phyloP scores from a whole-genome alignment of 768 basidiomycete species.

The Boletus rubroflammeus region DNA sequence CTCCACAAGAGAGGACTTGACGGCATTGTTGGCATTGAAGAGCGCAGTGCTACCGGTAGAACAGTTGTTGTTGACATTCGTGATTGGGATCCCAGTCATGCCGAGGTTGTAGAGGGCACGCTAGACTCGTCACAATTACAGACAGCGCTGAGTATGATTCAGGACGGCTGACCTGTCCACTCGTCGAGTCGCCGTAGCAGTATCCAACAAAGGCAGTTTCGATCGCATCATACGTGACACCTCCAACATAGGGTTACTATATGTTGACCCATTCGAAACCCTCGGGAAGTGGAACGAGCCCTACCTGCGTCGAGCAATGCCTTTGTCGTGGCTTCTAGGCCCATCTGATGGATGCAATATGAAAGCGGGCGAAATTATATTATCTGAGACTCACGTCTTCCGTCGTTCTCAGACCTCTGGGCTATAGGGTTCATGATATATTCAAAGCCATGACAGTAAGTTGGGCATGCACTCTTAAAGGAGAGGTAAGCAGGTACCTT shows the following conservation, averaged over 20 bases:
- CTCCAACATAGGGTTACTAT: slow-evolving; percentile 34
- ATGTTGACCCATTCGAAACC: not conserved
- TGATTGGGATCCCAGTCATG: slow-evolving; percentile 77
- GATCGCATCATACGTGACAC: slow-evolving; percentile 77
- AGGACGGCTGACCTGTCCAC: slow-evolving; percentile 57
- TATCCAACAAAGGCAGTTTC: slow-evolving; percentile 75
- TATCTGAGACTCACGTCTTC: slow-evolving; percentile 53
- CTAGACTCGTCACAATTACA: slow-evolving; percentile 32
- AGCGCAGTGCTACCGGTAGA: slow-evolving; percentile 79
- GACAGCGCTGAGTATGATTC: not conserved
- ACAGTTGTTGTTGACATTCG: slow-evolving; percentile 88
- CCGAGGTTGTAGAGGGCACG: slow-evolving; percentile 80
- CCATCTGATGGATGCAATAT: slow-evolving; percentile 53
- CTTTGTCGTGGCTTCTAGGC: slow-evolving; percentile 82
- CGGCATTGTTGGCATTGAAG: slow-evolving; percentile 65
- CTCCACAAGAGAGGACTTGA: slow-evolving; percentile 66
- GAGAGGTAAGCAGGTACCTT: slow-evolving; percentile 10
- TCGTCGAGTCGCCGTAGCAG: slow-evolving; percentile 77
- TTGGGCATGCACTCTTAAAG: not conserved
- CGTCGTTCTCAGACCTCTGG: slow-evolving; percentile 59
- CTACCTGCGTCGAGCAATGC: slow-evolving; percentile 80
- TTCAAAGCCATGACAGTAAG: not conserved
- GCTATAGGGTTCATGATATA: slow-evolving; percentile 39
- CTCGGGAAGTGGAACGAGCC: not conserved
- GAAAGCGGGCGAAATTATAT: not conserved